These are phyloP conservation scores for Benincasa hispida DNA, from an alignment of 306 rosid genomes.

Conservation along the genomic window DNA sequence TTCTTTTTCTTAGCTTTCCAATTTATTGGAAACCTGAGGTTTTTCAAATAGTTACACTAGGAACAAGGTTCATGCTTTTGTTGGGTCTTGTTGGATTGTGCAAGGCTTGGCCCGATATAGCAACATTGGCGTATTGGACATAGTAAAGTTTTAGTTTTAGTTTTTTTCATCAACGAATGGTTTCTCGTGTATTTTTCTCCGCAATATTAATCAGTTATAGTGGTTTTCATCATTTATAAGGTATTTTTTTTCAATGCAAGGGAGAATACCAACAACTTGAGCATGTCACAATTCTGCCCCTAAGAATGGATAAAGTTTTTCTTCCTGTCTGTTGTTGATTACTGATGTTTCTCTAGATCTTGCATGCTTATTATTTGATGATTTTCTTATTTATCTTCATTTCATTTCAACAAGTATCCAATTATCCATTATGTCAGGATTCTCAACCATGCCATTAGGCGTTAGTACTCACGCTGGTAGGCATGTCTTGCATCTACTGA, in stretches of 20 bases:
- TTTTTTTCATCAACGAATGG: background rate
- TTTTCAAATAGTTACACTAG: background rate
- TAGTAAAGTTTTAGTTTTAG: background rate
- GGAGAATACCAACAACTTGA: background rate
- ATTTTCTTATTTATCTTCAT: background rate
- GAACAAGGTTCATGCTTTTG: background rate
- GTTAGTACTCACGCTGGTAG: background rate
- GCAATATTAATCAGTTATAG: background rate
- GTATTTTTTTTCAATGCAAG: background rate
- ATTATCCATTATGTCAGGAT: background rate
- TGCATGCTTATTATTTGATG: background rate
- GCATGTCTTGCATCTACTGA: background rate
- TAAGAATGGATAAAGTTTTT: background rate
- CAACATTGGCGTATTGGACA: background rate
- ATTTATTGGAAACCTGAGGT: background rate
- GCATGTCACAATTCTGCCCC: background rate
- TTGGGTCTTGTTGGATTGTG: background rate
- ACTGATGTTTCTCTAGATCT: background rate
- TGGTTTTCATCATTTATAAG: background rate
- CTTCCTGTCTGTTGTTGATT: background rate
- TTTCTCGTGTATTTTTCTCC: background rate
- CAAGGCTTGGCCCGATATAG: background rate
- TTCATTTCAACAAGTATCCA: background rate
- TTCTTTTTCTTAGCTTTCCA: background rate
- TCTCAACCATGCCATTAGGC: background rate